Percentiles rank a stretch among this genome's conserved stretches.
Conservation (phyloP, 768 basidiomycete genomes). For the Neoboletus magnificus region DNA sequence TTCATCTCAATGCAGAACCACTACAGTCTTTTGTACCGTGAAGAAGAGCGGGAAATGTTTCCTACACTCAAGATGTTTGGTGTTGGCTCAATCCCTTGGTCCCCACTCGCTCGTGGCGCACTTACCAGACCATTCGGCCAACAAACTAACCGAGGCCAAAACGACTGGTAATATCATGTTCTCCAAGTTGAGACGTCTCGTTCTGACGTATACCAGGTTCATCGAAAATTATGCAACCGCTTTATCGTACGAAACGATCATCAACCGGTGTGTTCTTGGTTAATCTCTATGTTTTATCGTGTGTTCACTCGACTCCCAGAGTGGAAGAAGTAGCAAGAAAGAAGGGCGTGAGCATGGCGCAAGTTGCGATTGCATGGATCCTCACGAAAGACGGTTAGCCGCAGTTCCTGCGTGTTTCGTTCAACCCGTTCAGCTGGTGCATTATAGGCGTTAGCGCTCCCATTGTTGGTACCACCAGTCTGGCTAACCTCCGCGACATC, state of each 20-base stretch:
- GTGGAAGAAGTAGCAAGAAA: constrained; percentile 40
- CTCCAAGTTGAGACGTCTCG: not conserved
- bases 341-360: constrained; percentile 40
- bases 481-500: constrained; percentile 40
- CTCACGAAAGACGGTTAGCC: constrained; percentile 30
- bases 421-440: not conserved
- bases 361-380: constrained; percentile 42
- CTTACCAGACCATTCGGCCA: constrained; percentile 34
- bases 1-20: constrained; percentile 69
- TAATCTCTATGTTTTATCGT: too few relatives aligned
- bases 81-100: constrained; percentile 46
- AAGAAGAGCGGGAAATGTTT: constrained; percentile 60
- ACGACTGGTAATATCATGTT: constrained; percentile 19
- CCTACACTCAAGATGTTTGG: constrained; percentile 47
- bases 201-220: constrained; percentile 21
- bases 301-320: constrained; percentile 15
- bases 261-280: constrained; percentile 22
- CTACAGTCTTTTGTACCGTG: constrained; percentile 53
- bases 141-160: constrained; percentile 24
- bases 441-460: constrained; percentile 38
- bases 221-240: constrained; percentile 23
- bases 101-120: constrained; percentile 38
- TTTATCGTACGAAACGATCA: constrained; percentile 24
- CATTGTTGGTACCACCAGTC: constrained; percentile 42
- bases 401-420: not conserved